phyloP scores from a whole-genome alignment of 108 stramenopile genomes.

The Cylindrotheca fusiformis region DNA sequence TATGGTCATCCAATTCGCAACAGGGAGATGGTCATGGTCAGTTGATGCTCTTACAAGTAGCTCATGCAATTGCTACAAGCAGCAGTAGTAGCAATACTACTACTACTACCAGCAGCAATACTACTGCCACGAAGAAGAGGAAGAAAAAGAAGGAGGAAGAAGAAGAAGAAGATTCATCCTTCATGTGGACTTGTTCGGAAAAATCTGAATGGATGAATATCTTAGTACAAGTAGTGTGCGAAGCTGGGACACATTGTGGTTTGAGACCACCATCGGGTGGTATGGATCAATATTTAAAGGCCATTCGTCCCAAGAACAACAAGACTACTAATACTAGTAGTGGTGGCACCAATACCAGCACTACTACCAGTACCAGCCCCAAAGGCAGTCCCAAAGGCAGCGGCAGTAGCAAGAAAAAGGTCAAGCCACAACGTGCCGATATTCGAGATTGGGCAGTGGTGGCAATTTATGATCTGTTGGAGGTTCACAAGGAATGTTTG shows the following conservation, averaged over 20 bases:
- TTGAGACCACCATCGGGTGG: conserved; percentile 26
- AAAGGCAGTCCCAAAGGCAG: neutral
- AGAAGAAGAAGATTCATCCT: neutral
- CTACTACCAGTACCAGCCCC: neutral
- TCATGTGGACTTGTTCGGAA: neutral
- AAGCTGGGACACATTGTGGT: conserved; percentile 25
- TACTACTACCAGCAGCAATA: conserved; percentile 2
- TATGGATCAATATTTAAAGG: conserved; percentile 24
- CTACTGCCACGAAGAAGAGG: too few species aligned
- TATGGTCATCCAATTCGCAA: too few species aligned
- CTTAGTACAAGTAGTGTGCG: conserved; percentile 20
- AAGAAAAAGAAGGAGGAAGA: too few species aligned
- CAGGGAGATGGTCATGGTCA: conserved; percentile 26
- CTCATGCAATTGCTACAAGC: neutral
- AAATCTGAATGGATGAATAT: conserved; percentile 12
- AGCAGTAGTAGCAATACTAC: neutral
- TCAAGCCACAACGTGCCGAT: conserved; percentile 14
- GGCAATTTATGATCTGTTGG: conserved; percentile 25
- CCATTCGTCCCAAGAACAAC: neutral
- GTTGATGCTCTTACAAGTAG: conserved; percentile 2
- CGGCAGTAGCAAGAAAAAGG: conserved; percentile 6
- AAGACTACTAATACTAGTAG: neutral
- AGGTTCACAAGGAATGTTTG: conserved; percentile 26
- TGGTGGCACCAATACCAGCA: neutral
- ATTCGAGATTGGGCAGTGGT: conserved; percentile 37